Evolutionary conservation across 108 stramenopile species (phyloP).

Genomic region (Cyclotella sp.): DNA sequence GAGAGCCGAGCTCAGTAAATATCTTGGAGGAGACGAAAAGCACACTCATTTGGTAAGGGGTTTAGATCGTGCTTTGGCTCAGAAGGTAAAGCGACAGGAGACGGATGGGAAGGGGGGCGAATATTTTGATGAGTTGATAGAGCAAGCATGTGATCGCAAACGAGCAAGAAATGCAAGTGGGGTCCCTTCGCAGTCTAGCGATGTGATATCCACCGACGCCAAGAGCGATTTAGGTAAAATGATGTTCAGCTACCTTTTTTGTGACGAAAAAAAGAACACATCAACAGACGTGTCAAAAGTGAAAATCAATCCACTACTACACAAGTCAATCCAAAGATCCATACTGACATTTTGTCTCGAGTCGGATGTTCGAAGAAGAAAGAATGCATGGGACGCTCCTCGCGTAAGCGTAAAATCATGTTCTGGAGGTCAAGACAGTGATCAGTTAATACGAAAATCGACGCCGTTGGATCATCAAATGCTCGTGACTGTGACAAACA

Average conservation of each 20-base stretch:
- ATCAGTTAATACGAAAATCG: not conserved
- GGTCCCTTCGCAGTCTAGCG: not conserved
- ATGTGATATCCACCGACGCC: constrained; percentile 16
- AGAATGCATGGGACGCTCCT: constrained; percentile 45
- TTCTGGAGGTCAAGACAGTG: not conserved
- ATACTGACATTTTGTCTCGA: constrained; percentile 44
- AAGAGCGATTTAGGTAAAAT: constrained; percentile 39
- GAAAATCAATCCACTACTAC: constrained; percentile 32
- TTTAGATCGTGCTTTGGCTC: constrained; percentile 83
- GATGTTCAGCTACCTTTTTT: constrained; percentile 34
- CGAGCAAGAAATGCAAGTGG: not conserved
- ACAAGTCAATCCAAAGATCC: constrained; percentile 49
- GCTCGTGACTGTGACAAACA: constrained; percentile 33
- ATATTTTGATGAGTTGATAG: constrained; percentile 52
- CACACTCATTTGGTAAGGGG: constrained; percentile 93
- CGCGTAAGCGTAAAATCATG: constrained; percentile 25
- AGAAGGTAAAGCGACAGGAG: constrained; percentile 73
- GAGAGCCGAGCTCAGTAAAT: constrained; percentile 77
- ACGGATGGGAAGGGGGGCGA: constrained; percentile 19
- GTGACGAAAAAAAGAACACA: constrained; percentile 13
- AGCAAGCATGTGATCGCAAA: constrained; percentile 14
- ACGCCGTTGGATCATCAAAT: constrained; percentile 40
- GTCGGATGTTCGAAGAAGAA: constrained; percentile 36
- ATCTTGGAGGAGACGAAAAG: constrained; percentile 85
- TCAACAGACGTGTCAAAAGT: constrained; percentile 12